Base-by-base conservation (phyloP, 2,329 filamentous ascomycete species). In the Ampelomyces quisqualis region DNA sequence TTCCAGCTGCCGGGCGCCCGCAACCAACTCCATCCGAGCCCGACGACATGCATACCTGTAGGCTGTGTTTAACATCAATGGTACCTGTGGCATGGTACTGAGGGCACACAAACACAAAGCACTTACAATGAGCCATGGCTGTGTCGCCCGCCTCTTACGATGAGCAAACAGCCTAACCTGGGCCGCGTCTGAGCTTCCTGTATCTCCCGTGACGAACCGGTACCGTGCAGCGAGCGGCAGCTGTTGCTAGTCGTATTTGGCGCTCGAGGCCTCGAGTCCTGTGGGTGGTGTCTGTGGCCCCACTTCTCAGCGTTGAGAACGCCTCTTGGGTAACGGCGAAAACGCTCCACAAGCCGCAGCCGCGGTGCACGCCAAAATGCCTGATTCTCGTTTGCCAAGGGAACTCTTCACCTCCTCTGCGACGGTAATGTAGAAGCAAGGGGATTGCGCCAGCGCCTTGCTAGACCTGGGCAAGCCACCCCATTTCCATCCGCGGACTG, bases 41-140 rank as follows among this genome's bases (percentile, higher is more conserved):
- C 31, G 40, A 47, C 43, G 41, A 53, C 36, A 51, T 51, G 46
- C 45, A 38, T 49, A 44, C 46, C 38, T 23, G n/a, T n/a, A n/a
- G n/a, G n/a, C n/a, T 53, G 50, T 50, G 41, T 60, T 64, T 62
- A 62, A 59, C 53, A 44, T 58, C 42, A 50, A 49, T 51, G 57
- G 56, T 56, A 53, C 51, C 53, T 60, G 57, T 57, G 58, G 51
- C 40, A 55, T 48, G 48, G 58, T 61, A 54, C 57, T 49, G 20
- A 37, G 40, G 65, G 46, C 56, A 62, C 62, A 67, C 64, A 52
- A 50, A 62, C 62, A 67, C 64, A 52, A 50, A 51, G 40, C 43
- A 61, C 55, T 55, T 51, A 53, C 49, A 43, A 47, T 29, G 43
- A 45, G 38, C 43, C 49, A 44, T 50, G 45, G 44, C 40, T 52